Evolutionary conservation across 2,329 filamentous ascomycete genomes (phyloP), one percentile per base, ranked within the genome.

Genomic region (Pseudopyricularia javanii): DNA sequence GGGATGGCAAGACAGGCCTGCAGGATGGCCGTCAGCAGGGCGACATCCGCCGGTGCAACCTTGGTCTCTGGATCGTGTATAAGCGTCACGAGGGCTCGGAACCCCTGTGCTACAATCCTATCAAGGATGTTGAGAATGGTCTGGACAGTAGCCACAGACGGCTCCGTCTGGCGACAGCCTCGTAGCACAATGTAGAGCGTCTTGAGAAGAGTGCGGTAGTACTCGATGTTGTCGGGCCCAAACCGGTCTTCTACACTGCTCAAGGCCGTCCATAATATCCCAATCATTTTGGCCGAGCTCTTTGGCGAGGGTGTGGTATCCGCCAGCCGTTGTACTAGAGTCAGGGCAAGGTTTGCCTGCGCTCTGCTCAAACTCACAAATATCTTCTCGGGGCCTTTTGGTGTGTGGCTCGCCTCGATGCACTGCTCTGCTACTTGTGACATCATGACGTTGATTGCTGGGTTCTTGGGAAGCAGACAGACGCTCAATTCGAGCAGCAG

Each of bases 121-220:
- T 89, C 84, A 9, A 95, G 73, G 47, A 96, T 82, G 60, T 91
- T 90, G 24, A 96, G 74, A 14, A 94, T 74, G 6, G 80, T 80
- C 54, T 83, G 78, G 1, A 72, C 74, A 20, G 80, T 70, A 0
- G 69, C 67, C 2, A 76, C 73, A 1, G 71, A 70, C 28, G 40
- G 28, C 4, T 34, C 40, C 34, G 32, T 30, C 50, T 30, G 50
- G 65, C 69, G 79, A 53, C 86, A 80, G 15, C 84, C 80, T 49
- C 84, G 83, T 26, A 97, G 74, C 0, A 86, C 78, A 48, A 97
- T 82, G 63, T 93, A 96, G 5, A 98, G 76, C 3, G 91, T 81
- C 61, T 88, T 89, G 17, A 97, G 75, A 9, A 95, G 78, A 0
- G 84, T 85, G 49, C 93, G 85, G 66, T 94, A 94, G 63, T 95